phyloP scores from a whole-genome alignment of 1,284 basidiomycete genomes.

The Papiliotrema nemorosa region DNA sequence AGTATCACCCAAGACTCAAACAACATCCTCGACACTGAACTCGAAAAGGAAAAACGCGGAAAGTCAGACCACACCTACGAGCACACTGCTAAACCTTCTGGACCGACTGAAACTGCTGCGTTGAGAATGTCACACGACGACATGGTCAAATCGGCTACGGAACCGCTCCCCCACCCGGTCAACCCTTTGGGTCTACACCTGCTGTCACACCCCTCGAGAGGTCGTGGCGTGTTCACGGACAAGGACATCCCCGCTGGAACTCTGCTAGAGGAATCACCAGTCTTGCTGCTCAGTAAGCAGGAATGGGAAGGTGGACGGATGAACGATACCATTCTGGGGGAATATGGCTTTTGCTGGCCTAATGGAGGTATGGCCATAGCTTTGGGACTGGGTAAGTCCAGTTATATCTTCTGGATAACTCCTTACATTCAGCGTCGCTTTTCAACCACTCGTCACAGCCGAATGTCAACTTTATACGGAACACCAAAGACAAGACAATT shows the following conservation, averaged over 20 bases:
- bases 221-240: conserved; percentile 53
- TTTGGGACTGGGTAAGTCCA: conserved; percentile 70
- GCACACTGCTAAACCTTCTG: not conserved
- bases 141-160: not conserved
- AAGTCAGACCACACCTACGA: not conserved
- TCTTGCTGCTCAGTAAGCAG: conserved; percentile 68
- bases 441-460: conserved; percentile 50
- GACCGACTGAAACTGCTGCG: not conserved
- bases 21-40: not conserved
- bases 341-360: conserved; percentile 83
- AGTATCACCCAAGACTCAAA: not conserved
- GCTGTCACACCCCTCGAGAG: conserved; percentile 28
- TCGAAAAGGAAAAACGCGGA: not conserved
- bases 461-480: conserved; percentile 47
- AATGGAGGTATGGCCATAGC: conserved; percentile 76
- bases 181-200: conserved; percentile 45
- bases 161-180: conserved; percentile 8
- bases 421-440: conserved; percentile 35
- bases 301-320: conserved; percentile 66
- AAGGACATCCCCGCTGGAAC: conserved; percentile 61
- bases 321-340: conserved; percentile 67
- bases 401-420: too few relatives aligned
- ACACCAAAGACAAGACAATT: conserved; percentile 27
- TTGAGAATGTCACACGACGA: not conserved
- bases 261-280: conserved; percentile 76